Conservation (phyloP, 768 basidiomycete species). For the Polyporus arcularius region DNA sequence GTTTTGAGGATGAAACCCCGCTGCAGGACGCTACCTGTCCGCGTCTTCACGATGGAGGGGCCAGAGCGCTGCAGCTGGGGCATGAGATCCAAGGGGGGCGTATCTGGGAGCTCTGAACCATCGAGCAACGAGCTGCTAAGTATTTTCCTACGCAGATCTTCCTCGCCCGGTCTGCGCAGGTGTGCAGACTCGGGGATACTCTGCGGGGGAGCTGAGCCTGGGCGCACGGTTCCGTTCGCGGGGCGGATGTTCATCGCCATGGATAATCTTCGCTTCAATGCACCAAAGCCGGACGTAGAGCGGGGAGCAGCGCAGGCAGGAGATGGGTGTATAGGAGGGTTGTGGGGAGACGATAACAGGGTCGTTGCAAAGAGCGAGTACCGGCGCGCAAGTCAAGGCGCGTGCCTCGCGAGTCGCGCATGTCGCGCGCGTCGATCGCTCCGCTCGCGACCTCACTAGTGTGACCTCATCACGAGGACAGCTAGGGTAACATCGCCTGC, state of each 20-base stretch:
- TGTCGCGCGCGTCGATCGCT: constrained; percentile 13
- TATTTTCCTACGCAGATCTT: constrained; percentile 14
- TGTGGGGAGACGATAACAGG: no score
- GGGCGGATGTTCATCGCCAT: constrained; percentile 8
- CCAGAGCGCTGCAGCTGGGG: constrained; percentile 64
- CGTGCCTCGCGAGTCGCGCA: constrained; percentile 18
- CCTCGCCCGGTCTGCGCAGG: constrained; percentile 10
- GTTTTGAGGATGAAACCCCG: constrained; percentile 95
- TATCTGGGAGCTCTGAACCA: constrained; percentile 5
- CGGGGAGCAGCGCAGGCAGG: neutral
- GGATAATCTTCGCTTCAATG: neutral
- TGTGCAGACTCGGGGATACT: constrained; percentile 5
- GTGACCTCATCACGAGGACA: neutral
- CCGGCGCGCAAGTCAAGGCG: constrained; percentile 10
- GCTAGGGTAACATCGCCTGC: no score
- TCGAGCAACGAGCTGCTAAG: constrained; percentile 17
- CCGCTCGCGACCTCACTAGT: neutral
- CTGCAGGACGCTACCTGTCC: constrained; percentile 80
- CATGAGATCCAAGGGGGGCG: constrained; percentile 57
- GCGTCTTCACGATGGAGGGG: constrained; percentile 77
- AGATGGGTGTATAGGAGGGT: no score
- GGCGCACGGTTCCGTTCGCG: constrained; percentile 10
- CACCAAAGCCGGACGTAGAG: neutral
- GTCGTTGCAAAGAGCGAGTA: neutral
- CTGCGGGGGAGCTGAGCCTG: constrained; percentile 17